Conservation (phyloP, 208 protist genomes). For the Trypanosoma platydactyli region DNA sequence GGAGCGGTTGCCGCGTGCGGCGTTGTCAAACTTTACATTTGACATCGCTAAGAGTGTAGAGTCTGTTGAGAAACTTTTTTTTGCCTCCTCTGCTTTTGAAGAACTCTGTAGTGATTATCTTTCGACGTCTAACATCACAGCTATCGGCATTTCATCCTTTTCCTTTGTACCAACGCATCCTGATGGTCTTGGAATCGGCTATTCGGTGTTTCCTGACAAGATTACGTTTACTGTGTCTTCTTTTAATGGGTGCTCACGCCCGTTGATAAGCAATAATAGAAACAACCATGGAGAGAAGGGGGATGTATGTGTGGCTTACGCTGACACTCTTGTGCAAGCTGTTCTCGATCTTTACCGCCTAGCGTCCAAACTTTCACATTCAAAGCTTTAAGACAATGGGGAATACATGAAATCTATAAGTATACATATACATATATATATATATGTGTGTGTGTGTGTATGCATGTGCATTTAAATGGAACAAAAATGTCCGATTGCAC, state of each 20-base stretch:
- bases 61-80: conserved; percentile 20
- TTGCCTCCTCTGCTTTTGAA: conserved; percentile 13
- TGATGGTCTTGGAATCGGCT: conserved; percentile 28
- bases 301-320: conserved; percentile 10
- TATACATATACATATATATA: conserved; percentile 4
- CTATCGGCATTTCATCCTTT: conserved; percentile 23
- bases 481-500: too few species aligned
- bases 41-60: conserved; percentile 2
- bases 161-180: conserved; percentile 20
- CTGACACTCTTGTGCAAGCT: conserved; percentile 8
- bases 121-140: conserved; percentile 31
- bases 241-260: conserved; percentile 13
- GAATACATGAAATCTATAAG: not conserved
- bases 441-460: conserved; percentile 11
- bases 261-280: not conserved
- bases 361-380: not conserved
- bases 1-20: conserved; percentile 5
- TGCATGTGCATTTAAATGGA: conserved; percentile 12
- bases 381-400: conserved; percentile 10
- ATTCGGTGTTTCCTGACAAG: conserved; percentile 17
- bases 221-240: conserved; percentile 20
- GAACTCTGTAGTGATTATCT: conserved; percentile 31
- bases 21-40: not conserved
- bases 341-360: conserved; percentile 7
- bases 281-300: not conserved